These are phyloP conservation scores for Dothidotthia symphoricarpi DNA, from an alignment of 2,329 filamentous ascomycete genomes.

Conservation along the genomic window DNA sequence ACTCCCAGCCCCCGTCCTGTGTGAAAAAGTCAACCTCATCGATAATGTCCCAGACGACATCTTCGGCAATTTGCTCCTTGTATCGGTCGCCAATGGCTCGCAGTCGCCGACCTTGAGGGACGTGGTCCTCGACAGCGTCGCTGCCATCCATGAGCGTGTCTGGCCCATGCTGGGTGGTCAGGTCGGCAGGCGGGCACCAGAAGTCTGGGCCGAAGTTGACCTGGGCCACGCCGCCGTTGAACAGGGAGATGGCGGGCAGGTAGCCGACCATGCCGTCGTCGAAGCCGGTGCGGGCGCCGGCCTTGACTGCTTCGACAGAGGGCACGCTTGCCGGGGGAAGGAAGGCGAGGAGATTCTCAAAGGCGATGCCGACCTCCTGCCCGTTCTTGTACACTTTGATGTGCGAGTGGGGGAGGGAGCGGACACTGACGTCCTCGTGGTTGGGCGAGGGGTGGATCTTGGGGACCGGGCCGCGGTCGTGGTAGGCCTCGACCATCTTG, in stretches of 20 bases:
- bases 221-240: conserved; percentile 85
- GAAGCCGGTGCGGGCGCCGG: conserved; percentile 78
- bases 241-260: conserved; percentile 89
- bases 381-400: conserved; percentile 96
- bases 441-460: conserved; percentile 74
- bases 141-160: conserved; percentile 32
- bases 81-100: conserved; percentile 75
- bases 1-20: conserved; percentile 58
- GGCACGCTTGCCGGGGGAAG: conserved; percentile 83
- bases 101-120: conserved; percentile 40
- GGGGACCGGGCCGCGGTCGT: conserved; percentile 48
- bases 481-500: conserved; percentile 75
- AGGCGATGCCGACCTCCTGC: conserved; percentile 78
- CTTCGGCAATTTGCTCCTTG: conserved; percentile 90
- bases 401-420: conserved; percentile 80
- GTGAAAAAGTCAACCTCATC: conserved; percentile 92
- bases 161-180: conserved; percentile 44
- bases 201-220: conserved; percentile 94
- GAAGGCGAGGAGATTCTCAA: conserved; percentile 84
- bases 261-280: conserved; percentile 96
- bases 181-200: conserved; percentile 75
- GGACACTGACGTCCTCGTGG: conserved; percentile 70
- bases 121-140: conserved; percentile 8
- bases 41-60: conserved; percentile 86
- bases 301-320: conserved; percentile 63